Evolutionary conservation across 2,329 filamentous ascomycete genomes (phyloP).

Genomic region (Fusarium sambucinum): DNA sequence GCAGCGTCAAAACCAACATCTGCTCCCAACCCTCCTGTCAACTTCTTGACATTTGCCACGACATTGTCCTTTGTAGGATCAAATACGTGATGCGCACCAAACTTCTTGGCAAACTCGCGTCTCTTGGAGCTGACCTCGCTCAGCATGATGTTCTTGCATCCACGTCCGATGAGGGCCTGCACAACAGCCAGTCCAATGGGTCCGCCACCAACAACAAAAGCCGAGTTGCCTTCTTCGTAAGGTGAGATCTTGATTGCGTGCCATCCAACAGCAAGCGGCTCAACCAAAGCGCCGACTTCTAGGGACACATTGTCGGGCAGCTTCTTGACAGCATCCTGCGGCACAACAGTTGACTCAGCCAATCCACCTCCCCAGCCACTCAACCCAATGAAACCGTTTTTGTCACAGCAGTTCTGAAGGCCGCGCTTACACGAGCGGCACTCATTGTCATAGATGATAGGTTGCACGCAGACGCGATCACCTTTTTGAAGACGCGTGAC

Average conservation of each 20-base stretch:
- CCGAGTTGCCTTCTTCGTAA: conserved; percentile 10
- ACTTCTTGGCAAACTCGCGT: conserved; percentile 22
- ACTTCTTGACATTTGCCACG: conserved; percentile 16
- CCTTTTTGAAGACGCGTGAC: conserved; percentile 7
- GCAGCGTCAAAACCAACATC: conserved; percentile 27
- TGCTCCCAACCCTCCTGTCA: neutral
- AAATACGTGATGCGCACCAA: conserved; percentile 21
- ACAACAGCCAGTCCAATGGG: conserved; percentile 25
- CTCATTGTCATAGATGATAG: conserved; percentile 24
- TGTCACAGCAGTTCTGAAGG: conserved; percentile 12
- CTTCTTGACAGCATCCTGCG: conserved; percentile 20
- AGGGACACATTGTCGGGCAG: conserved; percentile 17
- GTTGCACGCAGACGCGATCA: conserved; percentile 24
- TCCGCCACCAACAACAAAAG: conserved; percentile 16
- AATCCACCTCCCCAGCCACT: conserved; percentile 27
- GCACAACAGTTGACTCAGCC: conserved; percentile 2
- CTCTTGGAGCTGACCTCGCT: conserved; percentile 21
- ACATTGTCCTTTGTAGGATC: conserved; percentile 29
- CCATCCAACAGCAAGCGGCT: conserved; percentile 21
- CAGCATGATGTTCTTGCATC: conserved; percentile 25
- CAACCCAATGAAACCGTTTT: conserved; percentile 10
- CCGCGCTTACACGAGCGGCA: conserved; percentile 20
- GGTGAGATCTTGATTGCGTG: conserved; percentile 20
- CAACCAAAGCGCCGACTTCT: conserved; percentile 14
- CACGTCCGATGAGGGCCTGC: neutral